These are phyloP conservation scores for Ceratocystis albifundus DNA, from an alignment of 2,329 filamentous ascomycete genomes.

Conservation along the genomic window DNA sequence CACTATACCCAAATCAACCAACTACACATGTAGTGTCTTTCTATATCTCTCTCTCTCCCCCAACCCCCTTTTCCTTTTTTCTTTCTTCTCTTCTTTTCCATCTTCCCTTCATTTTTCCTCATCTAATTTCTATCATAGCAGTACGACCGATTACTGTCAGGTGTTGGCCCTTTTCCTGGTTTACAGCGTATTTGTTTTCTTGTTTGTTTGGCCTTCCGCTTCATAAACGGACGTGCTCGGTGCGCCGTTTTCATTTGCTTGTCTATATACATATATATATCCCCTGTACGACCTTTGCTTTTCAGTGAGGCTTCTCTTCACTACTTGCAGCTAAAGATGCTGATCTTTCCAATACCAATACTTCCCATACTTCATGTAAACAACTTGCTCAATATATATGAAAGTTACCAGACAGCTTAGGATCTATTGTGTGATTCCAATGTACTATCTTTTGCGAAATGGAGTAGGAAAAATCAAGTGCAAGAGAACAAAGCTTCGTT, in stretches of 20 bases:
- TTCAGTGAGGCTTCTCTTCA: background rate
- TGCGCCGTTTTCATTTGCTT: conserved; percentile 4
- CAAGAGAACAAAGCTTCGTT: background rate
- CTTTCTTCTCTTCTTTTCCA: background rate
- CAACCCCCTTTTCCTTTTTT: background rate
- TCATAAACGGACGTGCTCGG: background rate
- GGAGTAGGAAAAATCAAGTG: background rate
- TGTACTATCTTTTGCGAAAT: too few relatives aligned
- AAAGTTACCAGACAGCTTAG: background rate
- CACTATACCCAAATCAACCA: background rate
- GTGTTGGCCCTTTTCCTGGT: background rate
- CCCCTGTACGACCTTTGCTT: background rate
- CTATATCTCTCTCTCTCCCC: background rate
- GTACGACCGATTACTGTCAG: background rate
- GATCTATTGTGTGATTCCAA: background rate
- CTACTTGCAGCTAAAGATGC: background rate
- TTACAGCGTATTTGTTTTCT: conserved; percentile 7
- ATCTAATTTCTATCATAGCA: background rate
- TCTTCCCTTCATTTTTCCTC: background rate
- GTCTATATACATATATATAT: conserved; percentile 9
- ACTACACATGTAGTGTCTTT: background rate
- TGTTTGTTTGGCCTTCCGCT: background rate
- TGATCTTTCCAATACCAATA: background rate
- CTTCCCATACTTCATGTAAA: background rate
- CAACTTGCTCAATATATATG: background rate